These are phyloP conservation scores for Anaeromyces robustus DNA, from an alignment of 192 early-diverging fungal species.

Conservation along the genomic window DNA sequence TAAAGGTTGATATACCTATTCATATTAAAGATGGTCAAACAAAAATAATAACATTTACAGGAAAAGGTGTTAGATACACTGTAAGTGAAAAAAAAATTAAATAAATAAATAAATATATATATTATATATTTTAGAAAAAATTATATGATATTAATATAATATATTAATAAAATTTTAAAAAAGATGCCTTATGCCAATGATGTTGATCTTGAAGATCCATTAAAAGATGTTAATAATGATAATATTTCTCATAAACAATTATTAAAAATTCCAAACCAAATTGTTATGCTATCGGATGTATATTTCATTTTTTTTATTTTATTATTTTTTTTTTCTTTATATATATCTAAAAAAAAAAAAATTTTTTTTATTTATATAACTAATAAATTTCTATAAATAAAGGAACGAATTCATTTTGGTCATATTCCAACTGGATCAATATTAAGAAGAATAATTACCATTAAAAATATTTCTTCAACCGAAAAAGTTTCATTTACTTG, in stretches of 20 bases:
- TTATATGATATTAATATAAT: no score
- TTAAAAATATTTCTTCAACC: conserved; percentile 14
- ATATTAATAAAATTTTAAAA: no score
- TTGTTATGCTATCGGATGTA: conserved; percentile 9
- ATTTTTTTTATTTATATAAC: no score
- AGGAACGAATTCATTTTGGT: conserved; percentile 34
- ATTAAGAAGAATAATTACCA: conserved; percentile 18
- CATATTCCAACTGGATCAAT: conserved; percentile 20
- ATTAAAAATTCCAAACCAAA: conserved; percentile 15
- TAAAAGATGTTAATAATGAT: conserved; percentile 11
- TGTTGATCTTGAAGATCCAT: not conserved
- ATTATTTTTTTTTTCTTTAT: no score
- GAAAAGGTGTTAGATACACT: conserved; percentile 14
- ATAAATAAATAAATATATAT: not conserved
- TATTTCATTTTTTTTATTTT: not conserved
- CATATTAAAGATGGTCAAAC: conserved; percentile 24
- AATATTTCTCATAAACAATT: conserved; percentile 19
- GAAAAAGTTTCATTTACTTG: conserved; percentile 22
- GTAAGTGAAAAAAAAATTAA: not conserved
- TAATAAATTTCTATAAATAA: not conserved
- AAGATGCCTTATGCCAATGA: no score
- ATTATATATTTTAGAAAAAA: no score
- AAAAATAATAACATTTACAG: conserved; percentile 24
- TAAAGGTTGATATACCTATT: conserved; percentile 24
- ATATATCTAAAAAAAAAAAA: no score